Percentiles rank a stretch among this genome's conserved stretches.
These are phyloP conservation scores for Picea mariana DNA, from an alignment of 83 land plant species.

Conservation along the genomic window DNA sequence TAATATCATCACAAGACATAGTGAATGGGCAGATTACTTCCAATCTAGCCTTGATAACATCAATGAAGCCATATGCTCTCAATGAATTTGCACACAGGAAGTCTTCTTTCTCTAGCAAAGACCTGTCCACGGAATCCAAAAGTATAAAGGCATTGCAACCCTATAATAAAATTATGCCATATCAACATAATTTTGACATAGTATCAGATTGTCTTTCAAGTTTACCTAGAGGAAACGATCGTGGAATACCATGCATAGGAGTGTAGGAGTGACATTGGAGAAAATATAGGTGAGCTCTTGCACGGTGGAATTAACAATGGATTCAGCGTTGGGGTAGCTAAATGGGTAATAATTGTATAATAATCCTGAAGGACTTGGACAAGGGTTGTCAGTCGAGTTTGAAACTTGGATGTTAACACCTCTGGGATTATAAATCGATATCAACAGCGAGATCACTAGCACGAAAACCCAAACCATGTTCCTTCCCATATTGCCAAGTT, in stretches of 20 bases:
- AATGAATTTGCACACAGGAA: neutral
- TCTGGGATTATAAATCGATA: no score
- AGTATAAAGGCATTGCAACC: neutral
- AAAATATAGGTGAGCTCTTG: neutral
- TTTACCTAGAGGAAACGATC: slow-evolving; percentile 30
- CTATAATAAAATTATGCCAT: neutral
- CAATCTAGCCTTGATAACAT: neutral
- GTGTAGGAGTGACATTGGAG: slow-evolving; percentile 13
- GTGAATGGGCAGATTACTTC: neutral
- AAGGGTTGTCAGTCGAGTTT: no score
- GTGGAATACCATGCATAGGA: slow-evolving; percentile 18
- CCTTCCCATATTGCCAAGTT: no score
- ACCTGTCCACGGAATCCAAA: neutral
- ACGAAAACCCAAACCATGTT: no score
- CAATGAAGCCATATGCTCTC: neutral
- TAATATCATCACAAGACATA: slow-evolving; percentile 1
- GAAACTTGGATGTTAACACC: no score
- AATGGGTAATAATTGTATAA: no score
- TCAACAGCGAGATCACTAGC: no score
- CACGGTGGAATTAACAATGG: no score
- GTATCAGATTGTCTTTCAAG: no score
- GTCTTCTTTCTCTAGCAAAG: neutral
- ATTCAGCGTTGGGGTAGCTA: no score
- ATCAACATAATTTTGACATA: no score
- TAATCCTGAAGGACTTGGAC: no score